Conservation (phyloP, 2,329 filamentous ascomycete species). For the Botryotinia calthae region DNA sequence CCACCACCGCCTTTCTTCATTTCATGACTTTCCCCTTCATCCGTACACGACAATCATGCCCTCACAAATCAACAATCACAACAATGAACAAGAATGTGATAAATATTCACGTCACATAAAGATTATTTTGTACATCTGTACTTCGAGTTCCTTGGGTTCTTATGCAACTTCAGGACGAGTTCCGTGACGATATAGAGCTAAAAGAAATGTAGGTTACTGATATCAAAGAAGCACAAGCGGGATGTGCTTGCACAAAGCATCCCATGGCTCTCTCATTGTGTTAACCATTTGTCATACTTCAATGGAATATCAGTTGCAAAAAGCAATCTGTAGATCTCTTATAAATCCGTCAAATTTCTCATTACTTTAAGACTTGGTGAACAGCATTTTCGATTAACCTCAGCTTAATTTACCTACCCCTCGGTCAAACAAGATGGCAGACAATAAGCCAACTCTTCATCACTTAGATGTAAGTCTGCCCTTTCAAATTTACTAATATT, state of each 20-base stretch:
- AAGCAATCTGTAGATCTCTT: background rate
- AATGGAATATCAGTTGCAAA: background rate
- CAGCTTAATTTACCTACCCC: background rate
- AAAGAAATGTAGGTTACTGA: background rate
- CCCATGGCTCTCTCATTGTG: background rate
- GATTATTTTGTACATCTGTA: background rate
- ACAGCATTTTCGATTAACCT: background rate
- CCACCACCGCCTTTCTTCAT: background rate
- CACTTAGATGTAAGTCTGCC: slow-evolving; percentile 29
- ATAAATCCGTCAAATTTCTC: no score
- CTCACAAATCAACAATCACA: background rate
- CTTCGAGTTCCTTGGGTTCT: background rate
- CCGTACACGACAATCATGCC: background rate
- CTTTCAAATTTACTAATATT: background rate
- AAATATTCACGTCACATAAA: background rate
- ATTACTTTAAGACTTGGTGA: background rate
- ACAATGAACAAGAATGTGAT: background rate
- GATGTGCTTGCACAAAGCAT: background rate
- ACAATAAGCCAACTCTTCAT: slow-evolving; percentile 31
- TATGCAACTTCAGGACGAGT: background rate
- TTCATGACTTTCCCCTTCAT: background rate
- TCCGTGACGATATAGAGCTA: background rate
- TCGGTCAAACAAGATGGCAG: slow-evolving; percentile 18
- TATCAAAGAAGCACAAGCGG: background rate
- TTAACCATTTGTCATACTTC: background rate